Evolutionary conservation across 768 basidiomycete genomes (phyloP).

Genomic region (Calocybe cyanea): DNA sequence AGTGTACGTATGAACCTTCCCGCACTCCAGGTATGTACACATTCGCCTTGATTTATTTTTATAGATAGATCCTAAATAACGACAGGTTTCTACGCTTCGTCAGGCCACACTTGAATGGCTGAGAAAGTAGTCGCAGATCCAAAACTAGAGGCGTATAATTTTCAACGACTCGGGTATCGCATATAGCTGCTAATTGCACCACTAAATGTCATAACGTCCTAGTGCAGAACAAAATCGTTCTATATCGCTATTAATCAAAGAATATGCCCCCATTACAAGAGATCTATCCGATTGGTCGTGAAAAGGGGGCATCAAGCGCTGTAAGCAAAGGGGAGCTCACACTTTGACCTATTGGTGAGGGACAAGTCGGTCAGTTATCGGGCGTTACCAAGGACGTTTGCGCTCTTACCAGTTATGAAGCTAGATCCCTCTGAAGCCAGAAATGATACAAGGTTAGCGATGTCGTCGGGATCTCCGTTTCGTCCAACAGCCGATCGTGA

Average conservation of each 20-base stretch:
- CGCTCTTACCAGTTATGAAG: slow-evolving; percentile 30
- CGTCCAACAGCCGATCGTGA: slow-evolving; percentile 7
- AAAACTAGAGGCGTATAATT: no score
- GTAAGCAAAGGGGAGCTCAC: not conserved
- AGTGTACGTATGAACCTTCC: no score
- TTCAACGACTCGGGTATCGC: no score
- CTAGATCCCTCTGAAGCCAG: slow-evolving; percentile 28
- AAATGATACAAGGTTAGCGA: slow-evolving; percentile 34
- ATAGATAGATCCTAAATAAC: no score
- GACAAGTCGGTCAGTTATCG: not conserved
- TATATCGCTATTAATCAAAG: slow-evolving; percentile 8
- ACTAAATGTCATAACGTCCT: no score
- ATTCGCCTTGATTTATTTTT: no score
- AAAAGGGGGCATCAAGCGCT: not conserved
- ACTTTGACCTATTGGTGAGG: slow-evolving; percentile 1
- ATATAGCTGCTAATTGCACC: no score
- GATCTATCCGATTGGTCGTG: not conserved
- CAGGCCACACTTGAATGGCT: no score
- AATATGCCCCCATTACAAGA: slow-evolving; percentile 3
- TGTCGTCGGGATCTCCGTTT: slow-evolving; percentile 22
- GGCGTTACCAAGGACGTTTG: not conserved
- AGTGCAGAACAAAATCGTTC: no score
- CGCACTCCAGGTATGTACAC: no score
- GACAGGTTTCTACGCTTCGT: no score
- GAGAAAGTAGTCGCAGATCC: no score